These are phyloP conservation scores for Dendrostoma leiphaemia DNA, from an alignment of 2,329 filamentous ascomycete species.

Conservation along the genomic window DNA sequence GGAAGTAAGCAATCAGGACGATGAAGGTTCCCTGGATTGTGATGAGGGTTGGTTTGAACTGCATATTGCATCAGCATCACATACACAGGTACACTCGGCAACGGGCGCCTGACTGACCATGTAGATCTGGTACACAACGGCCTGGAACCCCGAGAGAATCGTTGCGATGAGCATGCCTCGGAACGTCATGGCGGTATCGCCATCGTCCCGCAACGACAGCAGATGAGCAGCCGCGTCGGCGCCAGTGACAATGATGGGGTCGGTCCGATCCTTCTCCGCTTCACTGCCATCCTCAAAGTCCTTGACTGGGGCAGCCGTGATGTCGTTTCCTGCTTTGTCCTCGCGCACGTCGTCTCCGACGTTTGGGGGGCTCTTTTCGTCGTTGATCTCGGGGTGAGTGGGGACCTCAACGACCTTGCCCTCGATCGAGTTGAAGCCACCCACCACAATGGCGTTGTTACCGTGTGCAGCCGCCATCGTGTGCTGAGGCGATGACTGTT, in stretches of 20 bases:
- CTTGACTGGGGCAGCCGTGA: constrained; percentile 19
- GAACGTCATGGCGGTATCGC: constrained; percentile 50
- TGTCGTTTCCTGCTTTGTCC: no score
- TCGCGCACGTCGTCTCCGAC: constrained; percentile 18
- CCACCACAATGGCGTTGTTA: constrained; percentile 25
- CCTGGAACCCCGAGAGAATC: constrained; percentile 49
- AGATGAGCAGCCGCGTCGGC: constrained; percentile 48
- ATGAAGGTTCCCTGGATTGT: constrained; percentile 54
- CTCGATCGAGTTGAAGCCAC: constrained; percentile 28
- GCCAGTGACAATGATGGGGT: constrained; percentile 50
- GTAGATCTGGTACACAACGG: constrained; percentile 56
- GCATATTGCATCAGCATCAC: constrained; percentile 2
- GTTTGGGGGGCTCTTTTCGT: constrained; percentile 27
- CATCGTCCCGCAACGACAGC: constrained; percentile 49
- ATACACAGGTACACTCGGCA: neutral
- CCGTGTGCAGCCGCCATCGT: constrained; percentile 6
- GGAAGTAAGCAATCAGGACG: constrained; percentile 55
- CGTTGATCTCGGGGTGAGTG: constrained; percentile 28
- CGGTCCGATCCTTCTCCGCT: constrained; percentile 31
- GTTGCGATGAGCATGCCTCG: constrained; percentile 51
- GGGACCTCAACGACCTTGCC: constrained; percentile 29
- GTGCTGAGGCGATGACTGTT: neutral
- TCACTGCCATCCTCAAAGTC: constrained; percentile 24
- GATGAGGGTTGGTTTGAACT: constrained; percentile 52
- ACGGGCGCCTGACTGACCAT: constrained; percentile 31